phyloP scores from a whole-genome alignment of 768 basidiomycete species.

The Dacryopinax spathularia region DNA sequence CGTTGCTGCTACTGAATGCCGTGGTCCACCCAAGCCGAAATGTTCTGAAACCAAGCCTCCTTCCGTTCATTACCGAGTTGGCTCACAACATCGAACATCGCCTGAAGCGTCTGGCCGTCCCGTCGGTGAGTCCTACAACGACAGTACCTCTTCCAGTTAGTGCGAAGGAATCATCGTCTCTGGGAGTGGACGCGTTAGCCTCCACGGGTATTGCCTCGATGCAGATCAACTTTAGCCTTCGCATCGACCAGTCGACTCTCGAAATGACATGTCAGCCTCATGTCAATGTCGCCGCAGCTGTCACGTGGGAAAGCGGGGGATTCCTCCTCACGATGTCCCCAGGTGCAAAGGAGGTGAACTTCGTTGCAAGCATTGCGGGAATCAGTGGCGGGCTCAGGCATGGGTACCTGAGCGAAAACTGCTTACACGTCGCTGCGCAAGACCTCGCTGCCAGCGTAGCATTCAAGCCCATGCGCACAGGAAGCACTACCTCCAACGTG shows the following conservation, averaged over 20 bases:
- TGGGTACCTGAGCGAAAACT: conserved; percentile 21
- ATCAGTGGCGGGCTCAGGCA: conserved; percentile 71
- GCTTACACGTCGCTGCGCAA: conserved; percentile 48
- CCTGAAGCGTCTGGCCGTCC: conserved; percentile 29
- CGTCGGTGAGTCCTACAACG: conserved; percentile 23
- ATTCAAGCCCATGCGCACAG: conserved; percentile 40
- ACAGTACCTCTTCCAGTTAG: conserved; percentile 15
- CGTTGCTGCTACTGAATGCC: conserved; percentile 63
- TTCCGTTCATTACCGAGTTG: conserved; percentile 74
- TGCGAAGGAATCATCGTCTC: conserved; percentile 10
- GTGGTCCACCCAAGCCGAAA: conserved; percentile 86
- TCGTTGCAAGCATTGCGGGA: conserved; percentile 69
- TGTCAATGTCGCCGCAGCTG: conserved; percentile 76
- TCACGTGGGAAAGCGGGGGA: conserved; percentile 91
- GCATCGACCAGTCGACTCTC: conserved; percentile 79
- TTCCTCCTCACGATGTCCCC: conserved; percentile 70
- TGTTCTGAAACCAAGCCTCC: conserved; percentile 59
- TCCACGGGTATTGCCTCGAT: conserved; percentile 32
- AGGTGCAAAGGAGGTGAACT: conserved; percentile 51
- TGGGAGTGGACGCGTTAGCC: conserved; percentile 4
- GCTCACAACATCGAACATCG: conserved; percentile 55
- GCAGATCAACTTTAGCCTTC: conserved; percentile 71
- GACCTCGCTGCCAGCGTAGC: conserved; percentile 68
- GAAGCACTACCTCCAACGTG: conserved; percentile 31
- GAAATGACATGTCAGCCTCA: conserved; percentile 81